Base-by-base conservation (phyloP, 176 grass and related monocot species). In the Bolboschoenus planiculmis region DNA sequence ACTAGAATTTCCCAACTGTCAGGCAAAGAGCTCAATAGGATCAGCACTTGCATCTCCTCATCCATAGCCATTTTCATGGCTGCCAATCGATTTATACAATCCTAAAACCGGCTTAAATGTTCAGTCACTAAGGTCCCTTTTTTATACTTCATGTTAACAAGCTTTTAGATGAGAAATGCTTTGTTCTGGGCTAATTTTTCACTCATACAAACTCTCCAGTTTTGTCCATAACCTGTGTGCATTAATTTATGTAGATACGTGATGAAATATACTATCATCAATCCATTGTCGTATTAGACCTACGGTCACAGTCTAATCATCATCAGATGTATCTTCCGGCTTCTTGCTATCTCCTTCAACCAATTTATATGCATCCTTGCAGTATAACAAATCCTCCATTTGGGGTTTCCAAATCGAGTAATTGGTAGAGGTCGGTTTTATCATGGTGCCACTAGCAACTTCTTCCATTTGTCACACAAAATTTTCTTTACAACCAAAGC, bases 21-120 rank as follows among this genome's bases (percentile, higher is more conserved):
- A 1, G 27, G 8, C 24, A 74, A 34, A 8, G 43, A 56, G 10
- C 81, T 81, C 51, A 81, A 62, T 20, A 81, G 8, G 11, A 81
- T 20, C 14, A 81, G 35, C n/a, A 30, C 78, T 63, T 81, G 50
- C 16, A 81, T 26, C 59, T 82, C 56, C 16, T 82, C 79, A 59
- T 82, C 79, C n/a, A 82, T 11, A 10, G 27, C 35, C 57, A 83
- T 51, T 46, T 83, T 83, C 80, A 83, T 83, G 8, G 3, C 26
- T 8, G 58, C 6, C 11, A 83, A 47, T 8, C 63, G 68, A 16
- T 74, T 74, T 8, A 74, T 9, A 24, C 70, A 75, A 26, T 74
- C 35, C 37, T 74, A 9, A 29, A 67, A 42, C 35, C 21, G 0
- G 37, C 43, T 83, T 34, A 83, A 63, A 26, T 83, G 35, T 30